These are phyloP conservation scores for Phytophthora quininea DNA, from an alignment of 352 stramenopile species.

Conservation along the genomic window DNA sequence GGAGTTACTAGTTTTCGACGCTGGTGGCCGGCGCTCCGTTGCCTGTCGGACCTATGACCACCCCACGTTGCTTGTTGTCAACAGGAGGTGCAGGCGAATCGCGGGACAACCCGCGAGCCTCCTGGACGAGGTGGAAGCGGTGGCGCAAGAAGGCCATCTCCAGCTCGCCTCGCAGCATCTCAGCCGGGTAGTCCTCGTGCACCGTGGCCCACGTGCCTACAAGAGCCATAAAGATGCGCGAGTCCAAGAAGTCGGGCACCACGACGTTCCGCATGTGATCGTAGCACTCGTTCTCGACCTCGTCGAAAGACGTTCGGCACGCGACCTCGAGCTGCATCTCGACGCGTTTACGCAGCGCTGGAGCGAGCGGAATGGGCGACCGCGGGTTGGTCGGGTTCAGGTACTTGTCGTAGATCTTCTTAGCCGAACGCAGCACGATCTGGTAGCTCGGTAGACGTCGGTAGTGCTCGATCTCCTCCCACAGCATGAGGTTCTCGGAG, in stretches of 20 bases:
- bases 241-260: constrained; percentile 82
- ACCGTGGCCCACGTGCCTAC: constrained; percentile 80
- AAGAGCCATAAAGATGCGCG: constrained; percentile 85
- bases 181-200: constrained; percentile 72
- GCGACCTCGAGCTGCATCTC: constrained; percentile 66
- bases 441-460: constrained; percentile 80
- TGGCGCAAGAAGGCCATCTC: constrained; percentile 85
- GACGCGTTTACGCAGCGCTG: constrained; percentile 54
- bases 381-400: constrained; percentile 63
- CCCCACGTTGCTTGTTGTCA: constrained; percentile 25
- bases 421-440: constrained; percentile 81
- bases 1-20: neutral
- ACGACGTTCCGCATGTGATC: constrained; percentile 79
- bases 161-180: constrained; percentile 81
- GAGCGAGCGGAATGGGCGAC: constrained; percentile 58
- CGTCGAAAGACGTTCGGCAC: constrained; percentile 72
- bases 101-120: constrained; percentile 63
- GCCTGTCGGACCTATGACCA: neutral
- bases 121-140: constrained; percentile 81
- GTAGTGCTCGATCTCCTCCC: constrained; percentile 87
- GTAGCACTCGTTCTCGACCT: constrained; percentile 78
- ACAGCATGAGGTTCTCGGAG: constrained; percentile 84
- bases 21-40: neutral
- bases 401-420: constrained; percentile 90
- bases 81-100: constrained; percentile 50